Base-by-base conservation (phyloP, 768 basidiomycete genomes). In the Pholiota microspora region DNA sequence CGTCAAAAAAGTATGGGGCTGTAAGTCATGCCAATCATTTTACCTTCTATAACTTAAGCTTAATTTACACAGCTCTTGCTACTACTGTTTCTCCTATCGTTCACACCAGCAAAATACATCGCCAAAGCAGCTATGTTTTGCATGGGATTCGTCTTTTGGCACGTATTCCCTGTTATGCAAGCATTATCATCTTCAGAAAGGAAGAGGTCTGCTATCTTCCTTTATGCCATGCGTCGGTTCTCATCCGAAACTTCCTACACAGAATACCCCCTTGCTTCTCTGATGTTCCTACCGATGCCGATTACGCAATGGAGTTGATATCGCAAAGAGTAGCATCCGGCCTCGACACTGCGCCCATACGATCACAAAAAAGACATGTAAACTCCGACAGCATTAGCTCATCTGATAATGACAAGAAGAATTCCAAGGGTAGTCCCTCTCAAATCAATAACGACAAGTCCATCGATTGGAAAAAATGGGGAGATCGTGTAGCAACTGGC, bases 271-370 rank as follows among this genome's bases (percentile, higher is more conserved):
- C 73, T 6, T 68, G 73, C 2, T 75, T 87, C 46, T 56, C 61
- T 32, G 77, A 83, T 55, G 79, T 78, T 9, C 86, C 87, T 0
- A 88, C 85, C 3, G 85, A 89, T 59, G 77, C 81, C 3, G 84
- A 88, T 45, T 84, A 85, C 61, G 85, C 87, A 2, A 87, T 88
- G 82, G 77, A 85, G 32, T 64, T 88, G 9, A 86, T 88, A 15
- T 77, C 85, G 3, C 73, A 77, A 53, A 80, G 86, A 7, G 74
- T 86, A 3, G 76, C 80, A 29, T 69, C 75, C 16, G 86, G 86
- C 5, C 70, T 84, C 46, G 73, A 76, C 23, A 64, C 86, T 31
- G 70, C 64, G 18, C 72, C 78, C 4, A 59, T 69, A 31, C 67
- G 56, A 44, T 27, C 54, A 10, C 34, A 10, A 6, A 42, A 34